phyloP scores from a whole-genome alignment of 2,329 filamentous ascomycete species.

The Nakataea oryzae region DNA sequence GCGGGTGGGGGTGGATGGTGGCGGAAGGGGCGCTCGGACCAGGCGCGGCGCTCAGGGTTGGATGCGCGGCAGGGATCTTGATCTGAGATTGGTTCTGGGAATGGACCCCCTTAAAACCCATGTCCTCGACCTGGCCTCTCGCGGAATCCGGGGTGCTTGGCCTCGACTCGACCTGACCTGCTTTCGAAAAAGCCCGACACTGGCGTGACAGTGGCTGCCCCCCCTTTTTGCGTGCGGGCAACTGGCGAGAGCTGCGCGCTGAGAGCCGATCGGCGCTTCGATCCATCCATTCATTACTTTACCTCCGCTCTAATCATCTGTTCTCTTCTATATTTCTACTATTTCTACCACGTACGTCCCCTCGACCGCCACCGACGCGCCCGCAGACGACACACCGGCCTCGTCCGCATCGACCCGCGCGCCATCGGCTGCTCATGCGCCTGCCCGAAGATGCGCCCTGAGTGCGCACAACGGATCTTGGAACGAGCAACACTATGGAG shows the following conservation, averaged over 20 bases:
- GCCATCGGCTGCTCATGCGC: neutral
- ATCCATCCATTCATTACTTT: no score
- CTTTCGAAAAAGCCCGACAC: neutral
- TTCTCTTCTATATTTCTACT: no score
- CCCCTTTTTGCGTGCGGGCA: no score
- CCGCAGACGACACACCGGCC: no score
- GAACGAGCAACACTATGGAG: neutral
- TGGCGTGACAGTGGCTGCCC: no score
- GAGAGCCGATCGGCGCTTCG: neutral
- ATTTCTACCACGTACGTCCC: no score
- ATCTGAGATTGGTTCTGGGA: neutral
- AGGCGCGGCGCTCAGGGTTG: neutral
- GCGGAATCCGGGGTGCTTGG: neutral
- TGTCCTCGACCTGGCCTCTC: neutral
- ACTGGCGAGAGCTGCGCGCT: no score
- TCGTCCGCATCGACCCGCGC: neutral
- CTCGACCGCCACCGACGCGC: no score
- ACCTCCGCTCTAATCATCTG: no score
- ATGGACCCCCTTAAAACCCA: neutral
- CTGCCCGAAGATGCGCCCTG: neutral
- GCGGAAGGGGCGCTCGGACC: neutral
- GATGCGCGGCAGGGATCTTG: neutral
- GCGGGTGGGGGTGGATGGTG: no score
- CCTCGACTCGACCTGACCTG: neutral
- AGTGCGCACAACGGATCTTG: neutral